These are phyloP conservation scores for Monilinia polystroma DNA, from an alignment of 2,329 filamentous ascomycete genomes.

Conservation along the genomic window DNA sequence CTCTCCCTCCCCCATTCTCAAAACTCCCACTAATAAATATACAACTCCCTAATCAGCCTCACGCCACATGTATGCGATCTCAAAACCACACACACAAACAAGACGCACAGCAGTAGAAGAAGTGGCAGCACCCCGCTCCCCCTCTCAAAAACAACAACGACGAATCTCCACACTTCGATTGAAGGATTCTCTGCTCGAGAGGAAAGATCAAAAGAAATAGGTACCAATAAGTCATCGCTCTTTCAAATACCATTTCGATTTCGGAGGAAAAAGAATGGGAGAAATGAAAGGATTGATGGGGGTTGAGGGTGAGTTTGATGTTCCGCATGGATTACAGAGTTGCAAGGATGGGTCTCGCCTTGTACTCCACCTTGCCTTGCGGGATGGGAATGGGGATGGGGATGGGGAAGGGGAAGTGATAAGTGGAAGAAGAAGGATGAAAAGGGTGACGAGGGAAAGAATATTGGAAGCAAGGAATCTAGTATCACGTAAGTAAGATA, in stretches of 20 bases:
- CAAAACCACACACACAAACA: neutral
- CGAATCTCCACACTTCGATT: conserved; percentile 8
- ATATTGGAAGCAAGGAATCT: too few relatives aligned
- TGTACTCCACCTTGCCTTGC: conserved; percentile 75
- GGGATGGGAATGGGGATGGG: conserved; percentile 58
- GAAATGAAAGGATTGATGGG: neutral
- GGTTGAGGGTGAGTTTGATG: conserved; percentile 42
- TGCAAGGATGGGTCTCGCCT: conserved; percentile 72
- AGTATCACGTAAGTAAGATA: too few relatives aligned
- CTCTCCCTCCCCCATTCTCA: neutral
- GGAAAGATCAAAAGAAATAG: neutral
- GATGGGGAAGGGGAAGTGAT: neutral
- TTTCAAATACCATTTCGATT: neutral
- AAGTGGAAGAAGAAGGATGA: too few relatives aligned
- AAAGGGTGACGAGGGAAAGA: too few relatives aligned
- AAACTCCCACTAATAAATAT: neutral
- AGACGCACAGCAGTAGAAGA: conserved; percentile 7
- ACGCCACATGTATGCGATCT: neutral
- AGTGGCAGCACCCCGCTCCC: neutral
- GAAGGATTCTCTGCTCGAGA: too few relatives aligned
- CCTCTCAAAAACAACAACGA: neutral
- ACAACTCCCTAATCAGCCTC: neutral
- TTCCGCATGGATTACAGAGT: conserved; percentile 77
- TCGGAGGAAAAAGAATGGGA: too few relatives aligned
- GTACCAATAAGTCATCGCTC: conserved; percentile 7